phyloP scores from a whole-genome alignment of 164 flowering plant species.

The Vitis rupestris region DNA sequence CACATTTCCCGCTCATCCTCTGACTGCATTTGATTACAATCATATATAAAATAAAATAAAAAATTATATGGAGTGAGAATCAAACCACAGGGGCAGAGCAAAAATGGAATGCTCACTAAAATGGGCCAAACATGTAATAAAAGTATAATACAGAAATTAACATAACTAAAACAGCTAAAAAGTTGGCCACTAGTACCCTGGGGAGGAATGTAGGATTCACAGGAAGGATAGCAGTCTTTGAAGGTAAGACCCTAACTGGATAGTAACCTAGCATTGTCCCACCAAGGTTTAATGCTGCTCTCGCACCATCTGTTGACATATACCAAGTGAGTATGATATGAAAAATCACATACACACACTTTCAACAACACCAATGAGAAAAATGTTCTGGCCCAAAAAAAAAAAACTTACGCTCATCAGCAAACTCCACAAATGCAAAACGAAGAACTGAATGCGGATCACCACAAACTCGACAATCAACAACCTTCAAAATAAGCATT shows the following conservation, averaged over 20 bases:
- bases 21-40: slow-evolving; percentile 28
- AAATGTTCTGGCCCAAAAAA: background rate
- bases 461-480: slow-evolving; percentile 47
- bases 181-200: slow-evolving; percentile 31
- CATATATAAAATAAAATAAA: background rate
- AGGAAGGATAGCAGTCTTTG: slow-evolving; percentile 55
- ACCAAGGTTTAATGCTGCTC: slow-evolving; percentile 38
- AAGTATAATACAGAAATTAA: background rate
- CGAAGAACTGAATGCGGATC: slow-evolving; percentile 49
- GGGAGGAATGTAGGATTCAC: slow-evolving; percentile 54
- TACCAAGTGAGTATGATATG: background rate
- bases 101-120: background rate
- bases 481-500: slow-evolving; percentile 26
- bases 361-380: background rate
- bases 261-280: slow-evolving; percentile 53
- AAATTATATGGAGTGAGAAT: background rate
- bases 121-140: background rate
- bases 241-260: slow-evolving; percentile 50
- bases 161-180: background rate
- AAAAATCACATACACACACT: slow-evolving; percentile 1
- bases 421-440: slow-evolving; percentile 49
- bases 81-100: background rate
- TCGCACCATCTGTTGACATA: slow-evolving; percentile 38
- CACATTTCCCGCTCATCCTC: slow-evolving; percentile 59
- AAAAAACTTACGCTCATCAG: slow-evolving; percentile 42